Conservation (phyloP, 2,329 filamentous ascomycete genomes). For the Sclerotinia spermophila region DNA sequence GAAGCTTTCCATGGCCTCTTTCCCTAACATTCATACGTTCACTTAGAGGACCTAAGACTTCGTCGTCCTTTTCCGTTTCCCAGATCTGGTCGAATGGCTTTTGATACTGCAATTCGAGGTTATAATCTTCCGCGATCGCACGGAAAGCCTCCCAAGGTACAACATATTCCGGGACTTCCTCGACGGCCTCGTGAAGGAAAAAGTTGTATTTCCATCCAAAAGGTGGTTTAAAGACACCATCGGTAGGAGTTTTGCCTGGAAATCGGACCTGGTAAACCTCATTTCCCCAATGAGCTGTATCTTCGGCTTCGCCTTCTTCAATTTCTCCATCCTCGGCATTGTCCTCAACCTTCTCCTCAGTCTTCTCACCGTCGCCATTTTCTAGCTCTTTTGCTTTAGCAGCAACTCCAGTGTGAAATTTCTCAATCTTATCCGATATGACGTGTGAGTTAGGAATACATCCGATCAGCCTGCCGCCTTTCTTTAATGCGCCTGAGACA, state of each 20-base stretch:
- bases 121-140: conserved; percentile 92
- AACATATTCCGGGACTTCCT: conserved; percentile 94
- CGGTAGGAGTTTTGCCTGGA: conserved; percentile 73
- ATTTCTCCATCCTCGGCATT: conserved; percentile 41
- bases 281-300: conserved; percentile 83
- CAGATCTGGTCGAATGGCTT: conserved; percentile 89
- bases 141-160: conserved; percentile 98
- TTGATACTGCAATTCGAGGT: conserved; percentile 91
- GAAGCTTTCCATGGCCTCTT: conserved; percentile 58
- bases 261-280: conserved; percentile 89
- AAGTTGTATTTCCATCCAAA: conserved; percentile 99
- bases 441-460: conserved; percentile 97
- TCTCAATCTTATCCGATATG: conserved; percentile 72
- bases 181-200: conserved; percentile 91
- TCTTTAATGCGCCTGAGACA: conserved; percentile 84
- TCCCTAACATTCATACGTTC: conserved; percentile 94
- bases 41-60: conserved; percentile 74
- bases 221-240: conserved; percentile 88
- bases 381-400: conserved; percentile 39
- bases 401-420: conserved; percentile 61
- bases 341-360: conserved; percentile 39
- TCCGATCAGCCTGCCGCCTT: conserved; percentile 90
- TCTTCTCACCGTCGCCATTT: conserved; percentile 36
- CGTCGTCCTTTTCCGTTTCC: conserved; percentile 85
- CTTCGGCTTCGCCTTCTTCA: conserved; percentile 60